Conservation (phyloP, 2,329 filamentous ascomycete genomes). For the Dactylellina leptospora region DNA sequence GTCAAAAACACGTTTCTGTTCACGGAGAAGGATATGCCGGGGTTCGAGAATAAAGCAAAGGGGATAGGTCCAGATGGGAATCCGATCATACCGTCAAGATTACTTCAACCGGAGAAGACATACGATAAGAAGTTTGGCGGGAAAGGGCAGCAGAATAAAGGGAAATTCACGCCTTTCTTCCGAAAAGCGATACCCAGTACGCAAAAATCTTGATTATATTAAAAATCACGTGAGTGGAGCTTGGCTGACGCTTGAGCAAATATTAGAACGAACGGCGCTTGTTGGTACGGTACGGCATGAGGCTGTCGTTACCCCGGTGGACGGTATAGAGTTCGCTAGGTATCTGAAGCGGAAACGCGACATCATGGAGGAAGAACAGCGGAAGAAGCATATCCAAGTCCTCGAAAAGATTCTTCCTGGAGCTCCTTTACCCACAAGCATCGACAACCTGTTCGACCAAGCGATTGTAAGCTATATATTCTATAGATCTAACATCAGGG, state of each 20-base stretch:
- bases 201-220: slow-evolving; percentile 59
- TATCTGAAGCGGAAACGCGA: slow-evolving; percentile 61
- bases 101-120: slow-evolving; percentile 56
- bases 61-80: slow-evolving; percentile 59
- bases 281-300: slow-evolving; percentile 78
- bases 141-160: slow-evolving; percentile 55
- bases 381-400: slow-evolving; percentile 65
- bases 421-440: slow-evolving; percentile 59
- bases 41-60: slow-evolving; percentile 66
- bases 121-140: slow-evolving; percentile 50
- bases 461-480: slow-evolving; percentile 12
- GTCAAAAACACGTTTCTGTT: slow-evolving; percentile 90
- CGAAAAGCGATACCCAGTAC: slow-evolving; percentile 78
- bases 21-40: slow-evolving; percentile 88
- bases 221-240: neutral
- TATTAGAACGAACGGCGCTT: slow-evolving; percentile 77
- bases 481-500: too few species aligned
- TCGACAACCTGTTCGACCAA: slow-evolving; percentile 31
- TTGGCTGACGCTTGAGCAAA: too few species aligned
- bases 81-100: slow-evolving; percentile 56
- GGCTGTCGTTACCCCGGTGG: slow-evolving; percentile 57
- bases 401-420: slow-evolving; percentile 66
- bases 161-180: slow-evolving; percentile 70
- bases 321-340: slow-evolving; percentile 62
- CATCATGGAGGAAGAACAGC: slow-evolving; percentile 64